A percentile compares a stretch with the other conserved stretches of the same genome.
These are phyloP conservation scores for Wickerhamomyces strasburgensis DNA, from an alignment of 805 yeast species.

Conservation along the genomic window DNA sequence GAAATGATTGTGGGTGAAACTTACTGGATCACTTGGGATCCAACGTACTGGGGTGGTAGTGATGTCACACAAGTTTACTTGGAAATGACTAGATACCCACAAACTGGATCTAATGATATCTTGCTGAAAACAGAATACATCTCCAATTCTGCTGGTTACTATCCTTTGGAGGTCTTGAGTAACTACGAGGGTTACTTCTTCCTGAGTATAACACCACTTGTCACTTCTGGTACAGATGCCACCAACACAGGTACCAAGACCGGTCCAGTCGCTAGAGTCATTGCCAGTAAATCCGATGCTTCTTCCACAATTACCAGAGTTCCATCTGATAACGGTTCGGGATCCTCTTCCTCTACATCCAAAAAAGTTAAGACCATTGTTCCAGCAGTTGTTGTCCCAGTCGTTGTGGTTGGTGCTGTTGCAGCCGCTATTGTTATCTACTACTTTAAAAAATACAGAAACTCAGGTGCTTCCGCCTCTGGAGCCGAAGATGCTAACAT, in stretches of 20 bases:
- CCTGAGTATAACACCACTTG: constrained; percentile 35
- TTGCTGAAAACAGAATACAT: constrained; percentile 31
- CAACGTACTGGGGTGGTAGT: constrained; percentile 36
- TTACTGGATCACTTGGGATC: constrained; percentile 47
- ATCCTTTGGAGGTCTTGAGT: constrained; percentile 31
- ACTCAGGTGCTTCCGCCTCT: constrained; percentile 1
- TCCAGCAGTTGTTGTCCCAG: constrained; percentile 41
- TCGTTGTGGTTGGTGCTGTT: constrained; percentile 29
- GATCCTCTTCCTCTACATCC: constrained; percentile 22
- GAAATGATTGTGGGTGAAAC: constrained; percentile 43
- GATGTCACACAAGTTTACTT: constrained; percentile 32
- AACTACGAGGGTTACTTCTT: constrained; percentile 34
- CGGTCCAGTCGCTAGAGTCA: constrained; percentile 37
- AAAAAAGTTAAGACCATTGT: constrained; percentile 31
- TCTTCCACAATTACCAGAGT: constrained; percentile 29
- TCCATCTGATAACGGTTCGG: constrained; percentile 35
- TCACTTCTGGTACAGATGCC: constrained; percentile 31
- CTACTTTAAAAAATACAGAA: constrained; percentile 20
- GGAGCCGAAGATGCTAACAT: too few species aligned
- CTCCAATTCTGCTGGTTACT: constrained; percentile 35
- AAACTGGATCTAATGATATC: constrained; percentile 27
- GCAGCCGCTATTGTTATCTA: constrained; percentile 29
- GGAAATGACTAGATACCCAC: constrained; percentile 31
- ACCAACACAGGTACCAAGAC: constrained; percentile 32
- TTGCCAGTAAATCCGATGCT: constrained; percentile 29